These are phyloP conservation scores for Lactifluus volemus DNA, from an alignment of 768 basidiomycete genomes.

Conservation along the genomic window DNA sequence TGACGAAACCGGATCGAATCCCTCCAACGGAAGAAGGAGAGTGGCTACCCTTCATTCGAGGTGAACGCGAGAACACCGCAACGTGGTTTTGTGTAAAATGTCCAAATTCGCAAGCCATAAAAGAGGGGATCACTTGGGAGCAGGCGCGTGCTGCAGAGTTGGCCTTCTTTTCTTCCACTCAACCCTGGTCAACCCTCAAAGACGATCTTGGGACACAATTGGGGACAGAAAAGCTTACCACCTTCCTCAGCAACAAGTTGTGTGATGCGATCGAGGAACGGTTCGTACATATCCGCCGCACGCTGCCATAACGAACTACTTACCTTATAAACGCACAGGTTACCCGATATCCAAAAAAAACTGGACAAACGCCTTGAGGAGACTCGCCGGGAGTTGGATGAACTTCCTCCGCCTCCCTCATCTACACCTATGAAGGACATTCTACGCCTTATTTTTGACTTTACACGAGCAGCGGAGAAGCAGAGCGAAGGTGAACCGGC, in stretches of 20 bases:
- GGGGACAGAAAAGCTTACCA: constrained; percentile 47
- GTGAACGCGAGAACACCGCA: constrained; percentile 42
- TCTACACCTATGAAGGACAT: constrained; percentile 51
- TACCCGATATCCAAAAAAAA: constrained; percentile 56
- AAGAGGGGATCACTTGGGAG: constrained; percentile 45
- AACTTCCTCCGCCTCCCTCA: constrained; percentile 45
- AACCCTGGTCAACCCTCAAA: constrained; percentile 51
- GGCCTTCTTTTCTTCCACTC: constrained; percentile 42
- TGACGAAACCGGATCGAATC: constrained; percentile 17
- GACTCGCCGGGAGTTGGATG: constrained; percentile 28
- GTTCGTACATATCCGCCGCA: constrained; percentile 28
- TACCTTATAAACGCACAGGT: constrained; percentile 28
- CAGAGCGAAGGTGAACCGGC: not conserved
- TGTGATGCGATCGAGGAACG: constrained; percentile 55
- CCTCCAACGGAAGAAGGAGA: constrained; percentile 37
- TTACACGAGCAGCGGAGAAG: constrained; percentile 27
- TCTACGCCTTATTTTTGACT: constrained; percentile 37
- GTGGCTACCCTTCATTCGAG: constrained; percentile 52
- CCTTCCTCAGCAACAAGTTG: constrained; percentile 48
- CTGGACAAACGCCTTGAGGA: constrained; percentile 36
- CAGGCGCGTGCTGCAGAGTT: constrained; percentile 51
- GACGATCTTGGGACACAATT: constrained; percentile 41
- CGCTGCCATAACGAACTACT: not conserved
- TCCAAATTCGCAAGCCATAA: constrained; percentile 40
- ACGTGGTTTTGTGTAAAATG: constrained; percentile 47